Evolutionary conservation across 805 yeast species (phyloP).

Genomic region (Trichomonascus vanleenenianus): DNA sequence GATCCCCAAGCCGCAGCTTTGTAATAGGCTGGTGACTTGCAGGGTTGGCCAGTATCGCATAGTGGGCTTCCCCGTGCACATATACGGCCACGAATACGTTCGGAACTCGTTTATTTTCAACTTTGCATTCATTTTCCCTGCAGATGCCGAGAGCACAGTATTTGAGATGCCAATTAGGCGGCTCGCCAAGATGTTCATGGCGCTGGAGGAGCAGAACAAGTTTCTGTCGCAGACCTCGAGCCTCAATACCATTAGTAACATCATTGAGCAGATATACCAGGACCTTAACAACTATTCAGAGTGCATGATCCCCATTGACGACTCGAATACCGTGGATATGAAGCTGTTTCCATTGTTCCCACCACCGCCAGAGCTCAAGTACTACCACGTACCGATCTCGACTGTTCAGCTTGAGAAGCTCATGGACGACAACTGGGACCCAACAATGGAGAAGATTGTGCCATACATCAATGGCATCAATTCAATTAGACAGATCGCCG

Average conservation of each 20-base stretch:
- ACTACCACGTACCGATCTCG: constrained; percentile 89
- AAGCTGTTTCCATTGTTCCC: constrained; percentile 86
- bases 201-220: constrained; percentile 82
- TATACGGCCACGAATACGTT: constrained; percentile 66
- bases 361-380: constrained; percentile 66
- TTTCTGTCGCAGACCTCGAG: constrained; percentile 47
- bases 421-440: constrained; percentile 94
- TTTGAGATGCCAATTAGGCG: constrained; percentile 81
- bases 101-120: constrained; percentile 91
- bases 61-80: constrained; percentile 83
- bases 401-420: constrained; percentile 65
- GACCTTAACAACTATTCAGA: constrained; percentile 94
- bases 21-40: constrained; percentile 72
- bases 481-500: constrained; percentile 68
- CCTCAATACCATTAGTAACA: constrained; percentile 49
- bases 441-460: constrained; percentile 81
- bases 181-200: constrained; percentile 81
- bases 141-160: constrained; percentile 55
- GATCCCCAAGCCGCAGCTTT: constrained; percentile 87
- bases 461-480: constrained; percentile 87
- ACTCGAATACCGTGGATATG: constrained; percentile 83
- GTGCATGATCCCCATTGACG: constrained; percentile 88
- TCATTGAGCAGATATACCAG: constrained; percentile 85
- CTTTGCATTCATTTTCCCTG: constrained; percentile 84
- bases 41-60: constrained; percentile 64